A percentile compares a stretch with the other conserved stretches of the same genome.
Conservation (phyloP, 805 yeast genomes). For the Wickerhamiella vanderwaltii region DNA sequence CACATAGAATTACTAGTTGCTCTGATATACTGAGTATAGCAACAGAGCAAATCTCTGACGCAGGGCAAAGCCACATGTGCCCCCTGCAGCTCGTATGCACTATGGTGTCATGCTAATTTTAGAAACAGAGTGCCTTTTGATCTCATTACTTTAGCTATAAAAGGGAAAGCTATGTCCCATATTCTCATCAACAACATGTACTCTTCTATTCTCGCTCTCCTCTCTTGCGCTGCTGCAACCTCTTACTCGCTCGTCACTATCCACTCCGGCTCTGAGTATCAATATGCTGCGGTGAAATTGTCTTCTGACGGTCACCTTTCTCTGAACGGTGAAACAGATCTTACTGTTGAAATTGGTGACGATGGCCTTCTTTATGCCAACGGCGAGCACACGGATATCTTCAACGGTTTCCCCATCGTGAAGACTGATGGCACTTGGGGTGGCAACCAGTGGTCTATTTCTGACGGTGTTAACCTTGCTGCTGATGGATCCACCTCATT, state of each 20-base stretch:
- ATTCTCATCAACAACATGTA: neutral
- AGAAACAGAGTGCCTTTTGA: too few relatives aligned
- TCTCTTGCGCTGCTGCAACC: neutral
- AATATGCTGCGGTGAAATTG: constrained; percentile 2
- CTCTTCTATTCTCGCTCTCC: neutral
- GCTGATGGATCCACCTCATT: neutral
- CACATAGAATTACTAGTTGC: too few relatives aligned
- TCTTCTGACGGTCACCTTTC: constrained; percentile 1
- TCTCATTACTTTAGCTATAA: too few relatives aligned
- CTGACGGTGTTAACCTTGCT: neutral
- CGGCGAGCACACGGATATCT: neutral
- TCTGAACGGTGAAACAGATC: constrained; percentile 5
- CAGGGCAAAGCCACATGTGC: too few relatives aligned
- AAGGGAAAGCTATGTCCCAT: neutral
- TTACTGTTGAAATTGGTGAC: neutral
- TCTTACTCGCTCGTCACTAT: neutral
- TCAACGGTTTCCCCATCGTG: neutral
- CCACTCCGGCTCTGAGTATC: constrained; percentile 6
- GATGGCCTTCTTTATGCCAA: constrained; percentile 1
- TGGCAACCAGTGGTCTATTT: neutral
- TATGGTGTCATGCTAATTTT: too few relatives aligned
- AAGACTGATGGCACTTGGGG: neutral
- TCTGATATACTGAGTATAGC: too few relatives aligned
- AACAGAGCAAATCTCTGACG: too few relatives aligned
- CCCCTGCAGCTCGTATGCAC: too few relatives aligned